Evolutionary conservation across 2,329 filamentous ascomycete genomes (phyloP).

Genomic region (Neonectria hederae): DNA sequence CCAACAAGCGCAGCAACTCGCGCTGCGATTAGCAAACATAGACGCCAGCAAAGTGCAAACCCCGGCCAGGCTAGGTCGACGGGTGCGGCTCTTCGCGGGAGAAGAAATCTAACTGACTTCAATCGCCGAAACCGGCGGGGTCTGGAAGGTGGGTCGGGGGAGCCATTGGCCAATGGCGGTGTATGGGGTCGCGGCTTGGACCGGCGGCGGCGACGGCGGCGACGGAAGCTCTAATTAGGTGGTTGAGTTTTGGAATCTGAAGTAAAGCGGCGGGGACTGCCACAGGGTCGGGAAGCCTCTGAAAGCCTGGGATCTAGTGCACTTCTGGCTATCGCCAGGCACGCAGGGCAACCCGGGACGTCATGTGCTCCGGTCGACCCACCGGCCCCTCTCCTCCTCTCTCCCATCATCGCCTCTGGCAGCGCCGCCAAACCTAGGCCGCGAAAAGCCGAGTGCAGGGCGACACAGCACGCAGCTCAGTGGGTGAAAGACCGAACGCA

Average conservation of each 20-base stretch:
- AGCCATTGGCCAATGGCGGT: constrained; percentile 40
- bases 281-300: background rate
- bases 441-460: constrained; percentile 43
- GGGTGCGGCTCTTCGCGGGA: constrained; percentile 43
- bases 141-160: constrained; percentile 4
- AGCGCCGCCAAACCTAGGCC: constrained; percentile 33
- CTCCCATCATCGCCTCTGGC: background rate
- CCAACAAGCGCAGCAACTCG: constrained; percentile 5
- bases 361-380: constrained; percentile 35
- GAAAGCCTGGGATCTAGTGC: background rate
- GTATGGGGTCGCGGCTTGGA: constrained; percentile 14
- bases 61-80: background rate
- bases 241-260: no score
- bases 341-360: constrained; percentile 27
- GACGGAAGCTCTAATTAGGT: background rate
- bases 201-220: background rate
- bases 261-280: no score
- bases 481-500: constrained; percentile 1
- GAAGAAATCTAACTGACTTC: constrained; percentile 24
- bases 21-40: constrained; percentile 2
- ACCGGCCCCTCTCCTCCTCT: constrained; percentile 11
- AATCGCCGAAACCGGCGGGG: constrained; percentile 36
- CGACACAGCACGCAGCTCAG: background rate
- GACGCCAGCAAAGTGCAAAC: background rate
- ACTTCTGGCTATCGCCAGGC: constrained; percentile 6